Base-by-base conservation (phyloP, 441 rosid species). In the Theobroma grandiflorum region DNA sequence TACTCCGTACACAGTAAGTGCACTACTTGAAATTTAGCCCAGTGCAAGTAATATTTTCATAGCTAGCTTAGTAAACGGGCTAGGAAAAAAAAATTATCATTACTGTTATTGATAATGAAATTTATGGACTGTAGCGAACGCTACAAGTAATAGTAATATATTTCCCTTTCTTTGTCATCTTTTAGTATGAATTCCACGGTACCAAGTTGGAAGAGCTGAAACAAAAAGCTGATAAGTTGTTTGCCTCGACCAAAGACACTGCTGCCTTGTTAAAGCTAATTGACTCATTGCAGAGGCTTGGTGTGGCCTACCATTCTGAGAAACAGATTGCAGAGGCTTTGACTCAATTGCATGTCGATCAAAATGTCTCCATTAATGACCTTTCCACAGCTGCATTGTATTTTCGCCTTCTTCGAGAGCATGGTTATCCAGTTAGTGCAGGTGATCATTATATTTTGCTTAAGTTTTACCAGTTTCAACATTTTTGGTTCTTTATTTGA, bases 371-470 rank as follows among this genome's bases (percentile, higher is more conserved):
- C 37, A 47, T 14, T 11, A 3, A 49, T 15, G 75, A 75, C 14
- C 83, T 87, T 52, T 31, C 81, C 33, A 52, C 45, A 2, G 73
- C 76, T 14, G 69, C 83, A 4, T 66, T 84, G 18, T 76, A 71
- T 12, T 87, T 87, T 53, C 65, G 90, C 22, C 82, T 87, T 22
- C 75, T 78, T 12, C 63, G 88, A 37, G 75, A 82, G 15, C 83
- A 85, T 8, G 83, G 77, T 0, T 75, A 80, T 33, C 10, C 68
- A 31, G 22, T 76, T 26, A 33, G 52, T 16, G n/a, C 75, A 74
- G 79, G 69, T 74, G 58, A 72, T 67, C 33, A 8, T 57, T 59
- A 0, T 59, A 59, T 59, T 59, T 22, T 3, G 6, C 15, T 3
- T 3, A 59, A 59, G 35, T 6, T 9, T 22, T 2, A 11, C 22